phyloP scores from a whole-genome alignment of 768 basidiomycete species.

The Coprinellus micaceus region DNA sequence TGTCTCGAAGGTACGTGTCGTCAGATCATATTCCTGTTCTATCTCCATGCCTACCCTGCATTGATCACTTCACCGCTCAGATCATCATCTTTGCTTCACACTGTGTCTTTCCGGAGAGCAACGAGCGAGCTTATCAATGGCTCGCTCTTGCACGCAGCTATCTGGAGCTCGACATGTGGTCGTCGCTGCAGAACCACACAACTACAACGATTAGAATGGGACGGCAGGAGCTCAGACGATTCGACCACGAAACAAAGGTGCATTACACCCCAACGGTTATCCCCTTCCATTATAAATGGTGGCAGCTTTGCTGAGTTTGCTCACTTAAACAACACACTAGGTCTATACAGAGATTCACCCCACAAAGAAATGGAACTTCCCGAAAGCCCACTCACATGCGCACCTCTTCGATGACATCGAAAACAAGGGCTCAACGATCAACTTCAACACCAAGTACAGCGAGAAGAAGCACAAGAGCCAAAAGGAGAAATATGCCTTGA shows the following conservation, averaged over 20 bases:
- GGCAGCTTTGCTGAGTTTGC: too few species aligned
- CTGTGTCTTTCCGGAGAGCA: not conserved
- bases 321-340: not conserved
- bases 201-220: not conserved
- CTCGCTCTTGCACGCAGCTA: not conserved
- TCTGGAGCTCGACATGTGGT: slow-evolving; percentile 1
- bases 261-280: too few species aligned
- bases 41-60: not conserved
- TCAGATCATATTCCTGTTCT: not conserved
- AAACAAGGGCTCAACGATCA: not conserved
- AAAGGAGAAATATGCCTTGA: not conserved
- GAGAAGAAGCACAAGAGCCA: not conserved
- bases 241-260: not conserved
- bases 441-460: slow-evolving; percentile 5
- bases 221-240: not conserved
- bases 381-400: not conserved
- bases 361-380: not conserved
- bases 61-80: not conserved
- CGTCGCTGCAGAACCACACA: not conserved
- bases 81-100: slow-evolving; percentile 10
- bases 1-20: not conserved
- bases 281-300: too few species aligned
- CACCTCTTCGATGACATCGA: not conserved
- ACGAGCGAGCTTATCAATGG: not conserved
- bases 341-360: not conserved